phyloP scores from a whole-genome alignment of 306 rosid genomes.

The Begonia masoniana region DNA sequence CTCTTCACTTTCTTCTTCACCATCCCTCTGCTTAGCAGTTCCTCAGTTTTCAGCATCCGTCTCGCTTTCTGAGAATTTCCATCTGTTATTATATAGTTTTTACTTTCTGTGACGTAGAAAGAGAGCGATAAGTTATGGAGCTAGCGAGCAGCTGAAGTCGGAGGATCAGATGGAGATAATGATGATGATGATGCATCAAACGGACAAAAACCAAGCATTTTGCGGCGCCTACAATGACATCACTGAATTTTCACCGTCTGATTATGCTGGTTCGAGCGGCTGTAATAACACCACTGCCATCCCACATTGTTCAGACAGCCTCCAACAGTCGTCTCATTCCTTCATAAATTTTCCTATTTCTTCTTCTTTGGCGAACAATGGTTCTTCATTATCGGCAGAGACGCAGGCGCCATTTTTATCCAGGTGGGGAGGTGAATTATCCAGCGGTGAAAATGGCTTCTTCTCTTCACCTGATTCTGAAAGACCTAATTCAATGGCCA shows the following conservation, averaged over 20 bases:
- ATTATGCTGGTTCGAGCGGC: slow-evolving; percentile 1
- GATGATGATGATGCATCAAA: slow-evolving; percentile 41
- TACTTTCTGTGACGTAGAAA: no score
- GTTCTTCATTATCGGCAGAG: no score
- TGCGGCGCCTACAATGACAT: slow-evolving; percentile 19
- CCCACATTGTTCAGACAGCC: no score
- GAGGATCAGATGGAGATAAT: slow-evolving; percentile 61
- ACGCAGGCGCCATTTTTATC: no score
- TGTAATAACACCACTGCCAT: no score
- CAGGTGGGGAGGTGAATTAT: no score
- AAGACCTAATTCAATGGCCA: slow-evolving; percentile 46
- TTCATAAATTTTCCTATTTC: no score
- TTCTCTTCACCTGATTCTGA: neutral
- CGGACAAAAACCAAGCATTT: slow-evolving; percentile 45
- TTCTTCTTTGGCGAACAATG: no score
- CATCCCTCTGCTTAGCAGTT: slow-evolving; percentile 13
- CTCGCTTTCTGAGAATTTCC: neutral
- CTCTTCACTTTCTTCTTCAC: slow-evolving; percentile 11
- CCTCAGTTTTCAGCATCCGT: slow-evolving; percentile 9
- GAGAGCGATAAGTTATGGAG: slow-evolving; percentile 19
- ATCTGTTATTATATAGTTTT: no score
- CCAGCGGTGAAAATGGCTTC: no score
- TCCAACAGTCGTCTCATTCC: no score
- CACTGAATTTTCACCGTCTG: slow-evolving; percentile 14
- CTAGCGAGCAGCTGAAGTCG: slow-evolving; percentile 22